Conservation (phyloP, 2,329 filamentous ascomycete genomes). For the Magnaporthiopsis poae region DNA sequence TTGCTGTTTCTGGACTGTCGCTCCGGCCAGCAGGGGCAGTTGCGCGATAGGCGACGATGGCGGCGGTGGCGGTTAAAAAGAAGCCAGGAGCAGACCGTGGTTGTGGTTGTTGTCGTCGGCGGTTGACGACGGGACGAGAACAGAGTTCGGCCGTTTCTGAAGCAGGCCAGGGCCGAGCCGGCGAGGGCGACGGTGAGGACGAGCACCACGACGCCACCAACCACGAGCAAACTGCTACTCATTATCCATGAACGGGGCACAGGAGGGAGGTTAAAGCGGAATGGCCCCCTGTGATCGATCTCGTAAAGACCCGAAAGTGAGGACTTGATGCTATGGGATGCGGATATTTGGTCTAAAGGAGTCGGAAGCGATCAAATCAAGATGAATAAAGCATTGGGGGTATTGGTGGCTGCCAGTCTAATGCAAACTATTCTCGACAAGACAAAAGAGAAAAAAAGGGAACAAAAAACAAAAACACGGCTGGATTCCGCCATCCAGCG, state of each 20-base stretch:
- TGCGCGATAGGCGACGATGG: neutral
- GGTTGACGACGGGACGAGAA: neutral
- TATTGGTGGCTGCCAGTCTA: neutral
- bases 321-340: neutral
- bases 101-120: too few species aligned
- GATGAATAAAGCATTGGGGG: neutral
- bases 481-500: neutral
- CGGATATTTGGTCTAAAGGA: neutral
- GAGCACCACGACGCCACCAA: neutral
- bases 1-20: neutral
- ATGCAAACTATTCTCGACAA: neutral
- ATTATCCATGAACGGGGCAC: constrained; percentile 6
- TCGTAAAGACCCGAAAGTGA: neutral
- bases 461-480: neutral
- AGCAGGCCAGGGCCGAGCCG: neutral
- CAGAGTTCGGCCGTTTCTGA: neutral
- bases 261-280: neutral
- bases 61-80: neutral
- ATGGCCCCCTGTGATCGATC: neutral
- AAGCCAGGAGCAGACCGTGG: neutral
- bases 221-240: constrained; percentile 2
- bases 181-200: neutral
- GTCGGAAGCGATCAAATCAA: neutral
- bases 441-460: neutral
- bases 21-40: neutral